Conservation (phyloP, 495 filamentous ascomycete species). For the Melanomma pulvis-pyrius region DNA sequence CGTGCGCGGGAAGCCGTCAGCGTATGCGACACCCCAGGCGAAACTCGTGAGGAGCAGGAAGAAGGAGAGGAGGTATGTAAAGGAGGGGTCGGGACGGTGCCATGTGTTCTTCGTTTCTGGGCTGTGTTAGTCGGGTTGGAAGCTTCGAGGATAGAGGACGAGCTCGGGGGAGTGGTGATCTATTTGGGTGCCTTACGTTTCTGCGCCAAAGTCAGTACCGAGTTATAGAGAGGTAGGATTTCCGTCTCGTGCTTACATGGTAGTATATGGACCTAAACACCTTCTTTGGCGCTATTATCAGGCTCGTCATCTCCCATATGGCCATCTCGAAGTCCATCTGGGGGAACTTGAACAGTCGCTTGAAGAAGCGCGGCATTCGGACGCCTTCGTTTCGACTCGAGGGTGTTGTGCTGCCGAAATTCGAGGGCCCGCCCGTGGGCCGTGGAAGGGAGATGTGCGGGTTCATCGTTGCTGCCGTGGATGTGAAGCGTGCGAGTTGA, state of each 20-base stretch:
- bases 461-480: slow-evolving; percentile 51
- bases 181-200: slow-evolving; percentile 57
- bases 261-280: slow-evolving; percentile 78
- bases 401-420: slow-evolving; percentile 57
- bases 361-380: slow-evolving; percentile 54
- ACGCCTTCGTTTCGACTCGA: slow-evolving; percentile 55
- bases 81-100: slow-evolving; percentile 75
- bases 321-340: slow-evolving; percentile 63
- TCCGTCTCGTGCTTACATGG: slow-evolving; percentile 56
- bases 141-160: not conserved
- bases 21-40: slow-evolving; percentile 74
- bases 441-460: slow-evolving; percentile 65
- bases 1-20: slow-evolving; percentile 56
- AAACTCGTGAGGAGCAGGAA: slow-evolving; percentile 73
- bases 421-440: slow-evolving; percentile 58
- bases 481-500: not conserved
- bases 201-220: slow-evolving; percentile 46
- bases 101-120: slow-evolving; percentile 77
- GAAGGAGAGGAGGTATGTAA: slow-evolving; percentile 75
- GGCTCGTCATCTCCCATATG: slow-evolving; percentile 76
- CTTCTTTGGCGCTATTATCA: slow-evolving; percentile 75
- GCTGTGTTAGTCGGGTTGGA: slow-evolving; percentile 9
- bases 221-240: not conserved
- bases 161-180: not conserved
- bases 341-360: slow-evolving; percentile 52